Evolutionary conservation across 768 basidiomycete genomes (phyloP).

Genomic region (Mycena rosella): DNA sequence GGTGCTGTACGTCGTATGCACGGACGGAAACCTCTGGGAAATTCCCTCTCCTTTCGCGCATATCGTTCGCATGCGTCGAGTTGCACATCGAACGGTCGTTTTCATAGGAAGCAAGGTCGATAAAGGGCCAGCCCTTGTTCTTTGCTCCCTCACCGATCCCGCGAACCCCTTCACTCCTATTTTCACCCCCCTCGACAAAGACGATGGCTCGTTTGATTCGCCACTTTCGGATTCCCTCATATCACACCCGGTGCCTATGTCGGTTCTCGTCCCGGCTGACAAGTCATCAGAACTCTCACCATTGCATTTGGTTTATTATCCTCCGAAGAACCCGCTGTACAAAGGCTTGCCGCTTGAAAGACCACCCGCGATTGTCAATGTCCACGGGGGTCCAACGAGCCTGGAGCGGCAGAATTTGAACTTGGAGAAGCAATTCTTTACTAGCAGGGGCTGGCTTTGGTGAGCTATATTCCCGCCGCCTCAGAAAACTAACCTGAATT

Average conservation of each 20-base stretch:
- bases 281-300: slow-evolving; percentile 32
- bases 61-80: slow-evolving; percentile 41
- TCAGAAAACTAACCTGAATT: slow-evolving; percentile 15
- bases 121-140: slow-evolving; percentile 33
- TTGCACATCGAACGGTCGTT: slow-evolving; percentile 40
- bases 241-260: slow-evolving; percentile 35
- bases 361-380: slow-evolving; percentile 64
- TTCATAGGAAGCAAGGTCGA: slow-evolving; percentile 50
- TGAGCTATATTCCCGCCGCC: slow-evolving; percentile 35
- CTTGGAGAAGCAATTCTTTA: slow-evolving; percentile 62
- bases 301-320: slow-evolving; percentile 66
- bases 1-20: slow-evolving; percentile 45
- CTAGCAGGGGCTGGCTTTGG: slow-evolving; percentile 67
- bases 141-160: slow-evolving; percentile 3
- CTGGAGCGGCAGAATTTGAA: slow-evolving; percentile 51
- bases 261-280: not conserved
- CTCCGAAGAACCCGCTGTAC: slow-evolving; percentile 64
- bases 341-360: slow-evolving; percentile 53
- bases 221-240: slow-evolving; percentile 37
- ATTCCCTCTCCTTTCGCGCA: slow-evolving; percentile 46
- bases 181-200: not conserved
- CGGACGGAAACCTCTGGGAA: slow-evolving; percentile 40
- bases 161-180: not conserved
- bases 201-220: slow-evolving; percentile 31
- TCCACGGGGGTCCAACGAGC: slow-evolving; percentile 70